Evolutionary conservation across 2,329 filamentous ascomycete genomes (phyloP).

Genomic region (Botryotinia calthae): DNA sequence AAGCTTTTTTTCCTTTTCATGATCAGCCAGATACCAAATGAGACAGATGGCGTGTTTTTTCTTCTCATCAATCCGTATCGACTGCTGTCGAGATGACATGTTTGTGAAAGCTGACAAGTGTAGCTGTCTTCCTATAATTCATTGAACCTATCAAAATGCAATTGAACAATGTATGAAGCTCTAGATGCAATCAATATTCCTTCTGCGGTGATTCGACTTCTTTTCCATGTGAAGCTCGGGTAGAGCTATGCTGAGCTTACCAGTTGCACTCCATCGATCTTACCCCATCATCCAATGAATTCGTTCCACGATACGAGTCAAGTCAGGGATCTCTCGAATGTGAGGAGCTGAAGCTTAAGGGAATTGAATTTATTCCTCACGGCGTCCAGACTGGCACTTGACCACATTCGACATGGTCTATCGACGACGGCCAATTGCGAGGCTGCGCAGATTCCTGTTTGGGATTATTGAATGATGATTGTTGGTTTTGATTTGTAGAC

Average conservation of each 20-base stretch:
- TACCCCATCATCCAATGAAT: constrained; percentile 3
- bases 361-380: neutral
- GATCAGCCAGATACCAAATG: neutral
- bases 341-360: constrained; percentile 14
- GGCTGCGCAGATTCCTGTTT: neutral
- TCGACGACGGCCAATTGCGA: neutral
- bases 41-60: neutral
- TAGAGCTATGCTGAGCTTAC: constrained; percentile 3
- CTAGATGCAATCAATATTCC: neutral
- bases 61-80: neutral
- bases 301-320: constrained; percentile 4
- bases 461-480: neutral
- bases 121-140: too few relatives aligned
- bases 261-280: neutral
- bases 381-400: neutral
- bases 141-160: neutral
- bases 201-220: neutral
- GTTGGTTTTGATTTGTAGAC: neutral
- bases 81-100: neutral
- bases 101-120: neutral
- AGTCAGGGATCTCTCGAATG: neutral
- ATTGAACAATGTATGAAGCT: neutral
- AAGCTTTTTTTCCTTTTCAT: neutral
- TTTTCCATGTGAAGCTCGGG: constrained; percentile 10
- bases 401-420: neutral